Evolutionary conservation across 225 moss, liverwort and hornwort genomes (phyloP).

Genomic region (Pseudoscleropodium purum): DNA sequence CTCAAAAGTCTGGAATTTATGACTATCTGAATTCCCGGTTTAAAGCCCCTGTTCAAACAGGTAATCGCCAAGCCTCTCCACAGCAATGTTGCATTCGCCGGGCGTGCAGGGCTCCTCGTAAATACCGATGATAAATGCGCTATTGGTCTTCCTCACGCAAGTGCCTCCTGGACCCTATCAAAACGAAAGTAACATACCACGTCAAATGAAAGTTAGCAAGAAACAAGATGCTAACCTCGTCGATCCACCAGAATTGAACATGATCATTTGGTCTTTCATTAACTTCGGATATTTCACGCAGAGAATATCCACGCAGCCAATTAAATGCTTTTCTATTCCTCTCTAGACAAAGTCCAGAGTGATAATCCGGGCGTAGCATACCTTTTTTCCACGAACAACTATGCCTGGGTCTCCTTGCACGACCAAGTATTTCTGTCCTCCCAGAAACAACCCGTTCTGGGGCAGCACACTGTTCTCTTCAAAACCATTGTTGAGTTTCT

Average conservation of each 20-base stretch:
- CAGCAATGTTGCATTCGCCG: slow-evolving; percentile 58
- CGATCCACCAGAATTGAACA: background rate
- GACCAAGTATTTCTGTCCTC: slow-evolving; percentile 68
- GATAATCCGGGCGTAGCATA: background rate
- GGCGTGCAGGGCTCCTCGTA: slow-evolving; percentile 47
- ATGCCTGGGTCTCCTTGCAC: slow-evolving; percentile 62
- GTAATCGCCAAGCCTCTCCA: slow-evolving; percentile 79
- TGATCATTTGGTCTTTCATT: background rate
- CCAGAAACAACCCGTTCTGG: slow-evolving; percentile 50
- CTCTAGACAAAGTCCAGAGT: background rate
- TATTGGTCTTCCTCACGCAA: slow-evolving; percentile 16
- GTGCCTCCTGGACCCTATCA: slow-evolving; percentile 2
- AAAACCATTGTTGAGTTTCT: slow-evolving; percentile 49
- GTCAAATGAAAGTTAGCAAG: background rate
- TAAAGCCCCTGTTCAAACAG: slow-evolving; percentile 29
- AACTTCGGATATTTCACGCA: background rate
- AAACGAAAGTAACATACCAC: background rate
- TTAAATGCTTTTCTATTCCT: background rate
- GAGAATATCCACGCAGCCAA: background rate
- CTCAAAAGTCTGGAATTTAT: background rate
- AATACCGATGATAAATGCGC: slow-evolving; percentile 59
- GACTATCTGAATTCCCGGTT: background rate
- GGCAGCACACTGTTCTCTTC: slow-evolving; percentile 29
- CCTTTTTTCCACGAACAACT: slow-evolving; percentile 75
- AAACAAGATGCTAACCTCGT: background rate